A percentile compares a stretch with the other conserved stretches of the same genome.
Evolutionary conservation across 164 flowering plant species (phyloP).

Genomic region (Platanus orientalis): DNA sequence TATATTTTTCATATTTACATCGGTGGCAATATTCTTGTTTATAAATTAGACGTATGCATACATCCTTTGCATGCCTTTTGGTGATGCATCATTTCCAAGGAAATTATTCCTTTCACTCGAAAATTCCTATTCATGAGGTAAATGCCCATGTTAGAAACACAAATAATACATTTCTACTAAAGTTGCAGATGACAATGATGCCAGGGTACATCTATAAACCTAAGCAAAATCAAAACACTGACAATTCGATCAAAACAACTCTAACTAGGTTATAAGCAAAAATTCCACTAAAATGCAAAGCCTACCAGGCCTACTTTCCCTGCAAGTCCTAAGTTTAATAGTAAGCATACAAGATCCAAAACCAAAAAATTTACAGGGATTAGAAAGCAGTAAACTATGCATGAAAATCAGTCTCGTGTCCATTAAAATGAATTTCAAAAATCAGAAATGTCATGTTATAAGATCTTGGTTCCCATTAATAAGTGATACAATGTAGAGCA

Average conservation of each 20-base stretch:
- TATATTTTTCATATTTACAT: conserved; percentile 1
- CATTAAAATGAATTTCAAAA: too few relatives aligned
- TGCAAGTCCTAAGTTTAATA: too few relatives aligned
- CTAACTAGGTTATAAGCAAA: background rate
- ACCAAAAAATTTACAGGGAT: too few relatives aligned
- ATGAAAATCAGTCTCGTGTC: too few relatives aligned
- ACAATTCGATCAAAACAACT: background rate
- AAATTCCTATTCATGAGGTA: background rate
- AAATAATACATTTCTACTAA: background rate
- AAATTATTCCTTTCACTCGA: background rate
- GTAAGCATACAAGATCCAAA: too few relatives aligned
- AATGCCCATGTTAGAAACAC: background rate
- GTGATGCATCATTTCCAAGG: background rate
- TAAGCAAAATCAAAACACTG: background rate
- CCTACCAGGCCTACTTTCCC: too few relatives aligned
- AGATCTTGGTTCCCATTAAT: too few relatives aligned
- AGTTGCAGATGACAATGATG: background rate
- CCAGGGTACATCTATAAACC: background rate
- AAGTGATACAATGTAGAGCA: too few relatives aligned
- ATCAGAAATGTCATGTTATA: too few relatives aligned
- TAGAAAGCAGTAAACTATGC: too few relatives aligned
- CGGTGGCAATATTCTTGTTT: background rate
- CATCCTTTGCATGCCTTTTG: background rate
- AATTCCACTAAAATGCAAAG: too few relatives aligned
- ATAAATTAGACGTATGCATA: conserved; percentile 1